Evolutionary conservation across 768 basidiomycete genomes (phyloP), one percentile per base, ranked within the genome.

Genomic region (Kwoniella pini): DNA sequence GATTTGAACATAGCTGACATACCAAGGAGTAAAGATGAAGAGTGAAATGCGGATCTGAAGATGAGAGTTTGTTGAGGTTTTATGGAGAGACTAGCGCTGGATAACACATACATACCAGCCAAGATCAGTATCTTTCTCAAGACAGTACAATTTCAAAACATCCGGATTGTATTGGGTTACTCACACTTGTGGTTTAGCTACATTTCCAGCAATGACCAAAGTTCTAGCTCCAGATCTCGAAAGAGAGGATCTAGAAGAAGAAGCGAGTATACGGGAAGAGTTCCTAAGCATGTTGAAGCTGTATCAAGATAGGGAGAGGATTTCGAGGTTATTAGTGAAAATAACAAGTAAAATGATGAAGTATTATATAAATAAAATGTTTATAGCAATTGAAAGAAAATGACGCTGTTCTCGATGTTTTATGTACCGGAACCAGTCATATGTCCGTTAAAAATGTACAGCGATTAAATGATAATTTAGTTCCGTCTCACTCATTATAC

Each of bases 21-120:
- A 75, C 74, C 74, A 42, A 53, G 60, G 48, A 67, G 64, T 22
- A 71, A 49, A 27, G 71, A 66, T 22, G 71, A 68, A 19, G 68
- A 62, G 54, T 70, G 70, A 58, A 72, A 74, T 12, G 55, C 51
- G 21, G 69, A 65, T 28, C 69, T 65, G 59, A 62, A 57, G 31
- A 65, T 27, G 43, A 60, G 26, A 10, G 28, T 43, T 22, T 45
- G 28, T 36, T 56, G 43, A 26, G 55, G 49, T 39, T 44, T 36
- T 22, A 66, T 44, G 33, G 56, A 38, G 59, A 33, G 64, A 22
- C 54, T 60, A 27, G 42, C 21, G 11, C 28, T 26, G 52, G 9
- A 24, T 15, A 13, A 15, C 19, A 50, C 12, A 31, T 9, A 10
- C n/a, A 12, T 21, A 22, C 27, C 13, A 2, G 24, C 1, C 5